Evolutionary conservation across 441 rosid genomes (phyloP), one percentile per base, ranked within the genome.

Genomic region (Croton setiger): DNA sequence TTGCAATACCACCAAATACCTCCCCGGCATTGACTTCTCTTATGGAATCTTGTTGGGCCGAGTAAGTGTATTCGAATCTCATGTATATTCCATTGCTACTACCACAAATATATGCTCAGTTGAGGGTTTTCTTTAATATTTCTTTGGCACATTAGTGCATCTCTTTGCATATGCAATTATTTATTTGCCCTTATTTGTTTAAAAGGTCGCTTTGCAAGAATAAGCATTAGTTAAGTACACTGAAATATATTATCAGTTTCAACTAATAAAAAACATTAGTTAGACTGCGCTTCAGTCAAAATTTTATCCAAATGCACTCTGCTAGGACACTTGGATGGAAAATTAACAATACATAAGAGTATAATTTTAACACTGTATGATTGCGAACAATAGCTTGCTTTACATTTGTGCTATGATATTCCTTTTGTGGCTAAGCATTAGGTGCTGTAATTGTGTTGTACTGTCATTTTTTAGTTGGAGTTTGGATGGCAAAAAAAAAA

Each of bases 1-100:
- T 92, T n/a, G 33, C 85, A 10, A 75, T 92, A 67, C 99, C 99
- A 15, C 87, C 75, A 10, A 84, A 78, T 74, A 84, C 88, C 36
- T 85, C 98, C 41, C 93, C 97, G 1, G 69, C 72, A 72, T 74
- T 94, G 88, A 86, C 87, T 69, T 86, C 99, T 58, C 86, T 94
- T 66, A 90, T 94, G 91, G 99, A 94, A 81, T 87, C 99, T 64
- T 94, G 99, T 80, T 94, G 98, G 98, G 86, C 90, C 0, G 97
- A 92, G 96, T 90, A 80, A 86, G 90, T 77, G 2, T 33, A 2
- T 48, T 44, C 20, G 47, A 35, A 66, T 61, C 33, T 14, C 44
- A 59, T 13, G 43, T 39, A 1, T 1, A 39, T 6, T n/a, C 55
- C 10, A n/a, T 51, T 7, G 5, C 18, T 51, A 51, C 55, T 51